These are phyloP conservation scores for Vitellaria paradoxa DNA, from an alignment of 179 eudicot species.

Conservation along the genomic window DNA sequence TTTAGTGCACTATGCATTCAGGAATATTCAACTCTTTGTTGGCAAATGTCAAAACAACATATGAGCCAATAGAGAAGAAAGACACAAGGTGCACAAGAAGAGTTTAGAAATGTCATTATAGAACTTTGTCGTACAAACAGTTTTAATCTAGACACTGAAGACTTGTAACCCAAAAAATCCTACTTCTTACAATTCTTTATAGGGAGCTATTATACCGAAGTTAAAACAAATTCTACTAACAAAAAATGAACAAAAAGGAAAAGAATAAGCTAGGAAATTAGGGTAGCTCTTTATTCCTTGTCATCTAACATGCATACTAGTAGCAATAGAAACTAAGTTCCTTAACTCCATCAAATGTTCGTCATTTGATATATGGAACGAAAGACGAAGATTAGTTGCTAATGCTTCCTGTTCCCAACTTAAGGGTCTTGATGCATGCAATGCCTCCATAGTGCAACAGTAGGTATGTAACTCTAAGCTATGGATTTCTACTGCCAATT, in stretches of 20 bases:
- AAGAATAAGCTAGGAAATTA: neutral
- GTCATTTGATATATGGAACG: slow-evolving; percentile 80
- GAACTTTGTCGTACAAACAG: slow-evolving; percentile 4
- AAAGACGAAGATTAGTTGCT: slow-evolving; percentile 77
- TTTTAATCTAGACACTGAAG: neutral
- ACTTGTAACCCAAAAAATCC: neutral
- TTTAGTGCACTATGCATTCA: neutral
- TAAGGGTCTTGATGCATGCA: slow-evolving; percentile 83
- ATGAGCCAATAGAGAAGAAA: neutral
- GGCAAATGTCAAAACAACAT: neutral
- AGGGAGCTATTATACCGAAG: neutral
- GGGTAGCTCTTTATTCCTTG: slow-evolving; percentile 6
- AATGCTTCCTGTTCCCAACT: slow-evolving; percentile 92
- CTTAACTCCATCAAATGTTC: slow-evolving; percentile 82
- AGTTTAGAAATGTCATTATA: neutral
- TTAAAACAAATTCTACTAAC: slow-evolving; percentile 3
- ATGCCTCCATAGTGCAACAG: slow-evolving; percentile 71
- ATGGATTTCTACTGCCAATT: slow-evolving; percentile 53
- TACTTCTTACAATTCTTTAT: slow-evolving; percentile 17
- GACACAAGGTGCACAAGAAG: neutral
- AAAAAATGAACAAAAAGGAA: slow-evolving; percentile 6
- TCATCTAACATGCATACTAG: slow-evolving; percentile 19
- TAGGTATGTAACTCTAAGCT: slow-evolving; percentile 86
- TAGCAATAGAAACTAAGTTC: slow-evolving; percentile 38
- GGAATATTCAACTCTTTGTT: neutral